These are phyloP conservation scores for Seiridium unicorne DNA, from an alignment of 2,329 filamentous ascomycete genomes.

Conservation along the genomic window DNA sequence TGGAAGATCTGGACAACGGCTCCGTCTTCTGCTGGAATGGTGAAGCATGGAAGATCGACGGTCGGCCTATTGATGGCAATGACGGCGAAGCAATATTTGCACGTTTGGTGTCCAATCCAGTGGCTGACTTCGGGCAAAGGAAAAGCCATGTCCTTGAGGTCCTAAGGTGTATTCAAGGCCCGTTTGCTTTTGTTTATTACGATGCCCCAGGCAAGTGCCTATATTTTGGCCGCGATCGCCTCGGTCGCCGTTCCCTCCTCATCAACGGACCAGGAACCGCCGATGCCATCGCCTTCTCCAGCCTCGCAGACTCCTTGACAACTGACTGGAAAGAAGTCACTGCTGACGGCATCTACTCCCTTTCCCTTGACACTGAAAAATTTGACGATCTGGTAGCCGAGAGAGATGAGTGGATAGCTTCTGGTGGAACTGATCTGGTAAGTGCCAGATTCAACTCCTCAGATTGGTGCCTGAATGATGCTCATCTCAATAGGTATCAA, in stretches of 20 bases:
- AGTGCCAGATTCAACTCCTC: constrained; percentile 28
- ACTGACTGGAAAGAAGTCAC: constrained; percentile 75
- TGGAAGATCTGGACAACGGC: constrained; percentile 52
- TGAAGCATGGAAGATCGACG: constrained; percentile 80
- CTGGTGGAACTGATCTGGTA: constrained; percentile 39
- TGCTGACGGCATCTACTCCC: constrained; percentile 75
- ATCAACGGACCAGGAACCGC: constrained; percentile 42
- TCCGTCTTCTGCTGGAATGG: constrained; percentile 95
- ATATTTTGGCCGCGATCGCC: constrained; percentile 82
- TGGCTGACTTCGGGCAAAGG: constrained; percentile 20
- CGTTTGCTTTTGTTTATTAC: constrained; percentile 86
- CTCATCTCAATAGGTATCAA: constrained; percentile 50
- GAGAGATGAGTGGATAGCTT: constrained; percentile 32
- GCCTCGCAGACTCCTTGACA: constrained; percentile 57
- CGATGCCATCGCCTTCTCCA: constrained; percentile 62
- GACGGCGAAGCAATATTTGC: constrained; percentile 72
- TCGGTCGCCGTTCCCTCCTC: constrained; percentile 83
- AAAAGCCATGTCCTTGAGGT: constrained; percentile 44
- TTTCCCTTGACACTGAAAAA: constrained; percentile 47
- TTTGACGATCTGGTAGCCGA: constrained; percentile 10
- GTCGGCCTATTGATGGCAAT: constrained; percentile 63
- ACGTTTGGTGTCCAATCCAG: constrained; percentile 32
- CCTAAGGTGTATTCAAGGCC: constrained; percentile 68
- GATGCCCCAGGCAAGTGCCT: constrained; percentile 61
- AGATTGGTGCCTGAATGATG: constrained; percentile 27